These are phyloP conservation scores for Mortierella sp. DNA, from an alignment of 371 early-diverging fungal genomes.

Conservation along the genomic window DNA sequence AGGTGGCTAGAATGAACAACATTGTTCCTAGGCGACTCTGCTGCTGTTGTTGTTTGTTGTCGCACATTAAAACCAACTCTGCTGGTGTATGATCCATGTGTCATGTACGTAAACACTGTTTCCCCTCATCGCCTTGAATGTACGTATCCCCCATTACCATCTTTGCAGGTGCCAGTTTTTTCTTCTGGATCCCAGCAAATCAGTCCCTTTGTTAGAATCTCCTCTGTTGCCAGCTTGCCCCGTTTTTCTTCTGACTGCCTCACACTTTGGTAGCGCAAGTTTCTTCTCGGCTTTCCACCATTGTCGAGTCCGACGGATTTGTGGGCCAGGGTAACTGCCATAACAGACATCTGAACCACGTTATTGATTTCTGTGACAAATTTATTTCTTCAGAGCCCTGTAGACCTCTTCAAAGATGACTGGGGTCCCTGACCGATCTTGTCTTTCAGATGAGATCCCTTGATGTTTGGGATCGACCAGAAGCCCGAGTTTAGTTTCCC, in stretches of 20 bases:
- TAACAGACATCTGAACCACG: neutral
- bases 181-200: neutral
- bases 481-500: neutral
- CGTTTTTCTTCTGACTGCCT: neutral
- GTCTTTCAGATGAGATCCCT: neutral
- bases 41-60: neutral
- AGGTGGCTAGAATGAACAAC: neutral
- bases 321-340: neutral
- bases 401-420: neutral
- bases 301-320: neutral
- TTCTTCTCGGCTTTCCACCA: neutral
- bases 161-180: neutral
- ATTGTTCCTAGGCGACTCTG: neutral
- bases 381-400: conserved; percentile 1
- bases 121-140: neutral
- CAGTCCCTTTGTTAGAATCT: neutral
- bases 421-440: neutral
- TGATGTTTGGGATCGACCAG: neutral
- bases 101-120: neutral
- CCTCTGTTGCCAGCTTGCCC: neutral
- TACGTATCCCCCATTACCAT: neutral
- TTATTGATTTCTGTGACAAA: neutral
- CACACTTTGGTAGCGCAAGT: neutral
- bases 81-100: neutral
- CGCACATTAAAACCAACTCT: neutral